Evolutionary conservation across 352 stramenopile genomes (phyloP), one percentile per base, ranked within the genome.

Genomic region (Peronospora tabacina): DNA sequence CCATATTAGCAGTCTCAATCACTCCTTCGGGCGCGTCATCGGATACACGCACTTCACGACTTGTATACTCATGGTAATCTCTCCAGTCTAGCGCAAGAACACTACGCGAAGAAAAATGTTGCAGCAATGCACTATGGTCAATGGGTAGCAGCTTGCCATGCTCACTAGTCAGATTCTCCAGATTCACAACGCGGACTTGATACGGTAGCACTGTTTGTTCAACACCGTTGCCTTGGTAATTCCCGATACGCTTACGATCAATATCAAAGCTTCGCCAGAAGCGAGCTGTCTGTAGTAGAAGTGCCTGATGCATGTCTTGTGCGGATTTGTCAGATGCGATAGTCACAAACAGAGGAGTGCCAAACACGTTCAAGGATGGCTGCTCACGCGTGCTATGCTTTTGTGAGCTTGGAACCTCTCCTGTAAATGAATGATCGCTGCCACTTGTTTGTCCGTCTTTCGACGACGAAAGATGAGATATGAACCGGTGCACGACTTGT

Each of bases 1-100:
- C 59, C 8, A 24, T 57, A 26, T 61, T 55, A 28, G 66, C 62
- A 35, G 48, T 49, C n/a, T 70, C 55, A 7, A 55, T 45, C 0
- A 79, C 74, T 24, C 75, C 61, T 19, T 38, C 47, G 15, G 63
- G 43, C 9, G 66, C 43, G 17, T 72, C 65, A 37, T 75, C 58
- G 5, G 70, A 40, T 19, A 44, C 48, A 15, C 44, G 20, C 5
- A 60, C 46, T 46, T 71, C 52, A 13, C 62, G 47, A 12, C 20
- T 68, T 1, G 34, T 38, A 28, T 75, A 68, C 5, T 75, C 61
- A 8, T 65, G 44, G 29, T 59, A 63, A 44, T 67, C 50, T 8
- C 41, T 53, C 82, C 82, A 93, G 52, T 93, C 79, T 9, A 93
- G 35, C 10, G 78, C 78, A 33, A 93, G 51, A n/a, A 93, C 74